These are phyloP conservation scores for Ensete ventricosum DNA, from an alignment of 176 grass and related monocot genomes.

Conservation along the genomic window DNA sequence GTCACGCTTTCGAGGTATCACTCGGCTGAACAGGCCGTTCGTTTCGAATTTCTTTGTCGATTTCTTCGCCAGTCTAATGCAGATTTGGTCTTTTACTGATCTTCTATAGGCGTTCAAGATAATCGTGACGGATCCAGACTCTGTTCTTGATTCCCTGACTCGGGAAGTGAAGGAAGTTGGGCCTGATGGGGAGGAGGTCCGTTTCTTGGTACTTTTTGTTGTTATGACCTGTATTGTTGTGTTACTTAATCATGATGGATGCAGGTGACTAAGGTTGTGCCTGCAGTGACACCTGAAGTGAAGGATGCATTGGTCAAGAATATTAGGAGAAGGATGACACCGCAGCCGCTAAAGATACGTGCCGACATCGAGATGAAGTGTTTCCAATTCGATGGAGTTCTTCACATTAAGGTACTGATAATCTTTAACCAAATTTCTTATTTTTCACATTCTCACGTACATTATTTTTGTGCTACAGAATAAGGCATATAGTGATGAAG, in stretches of 20 bases:
- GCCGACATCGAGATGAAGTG: slow-evolving; percentile 88
- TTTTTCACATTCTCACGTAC: not conserved
- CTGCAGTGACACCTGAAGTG: slow-evolving; percentile 58
- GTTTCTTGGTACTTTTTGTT: not conserved
- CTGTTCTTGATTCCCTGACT: slow-evolving; percentile 43
- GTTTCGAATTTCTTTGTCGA: too few relatives aligned
- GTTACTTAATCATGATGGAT: not conserved
- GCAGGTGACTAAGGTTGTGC: slow-evolving; percentile 70
- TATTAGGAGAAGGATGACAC: slow-evolving; percentile 85
- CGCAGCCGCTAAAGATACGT: slow-evolving; percentile 82
- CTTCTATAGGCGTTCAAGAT: slow-evolving; percentile 53
- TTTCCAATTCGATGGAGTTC: slow-evolving; percentile 87
- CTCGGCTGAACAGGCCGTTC: not conserved
- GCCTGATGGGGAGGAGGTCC: slow-evolving; percentile 58
- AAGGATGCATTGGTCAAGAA: slow-evolving; percentile 84
- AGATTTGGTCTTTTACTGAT: not conserved
- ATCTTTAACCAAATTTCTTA: not conserved
- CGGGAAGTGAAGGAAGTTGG: slow-evolving; percentile 45
- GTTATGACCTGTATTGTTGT: not conserved
- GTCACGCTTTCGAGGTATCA: slow-evolving; percentile 71
- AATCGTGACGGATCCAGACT: slow-evolving; percentile 57
- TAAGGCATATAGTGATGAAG: too few relatives aligned
- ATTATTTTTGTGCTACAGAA: not conserved
- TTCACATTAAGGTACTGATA: slow-evolving; percentile 62
- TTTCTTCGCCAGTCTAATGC: too few relatives aligned